Evolutionary conservation across 805 yeast species (phyloP).

Genomic region (Monosporozyma yasuniensis): DNA sequence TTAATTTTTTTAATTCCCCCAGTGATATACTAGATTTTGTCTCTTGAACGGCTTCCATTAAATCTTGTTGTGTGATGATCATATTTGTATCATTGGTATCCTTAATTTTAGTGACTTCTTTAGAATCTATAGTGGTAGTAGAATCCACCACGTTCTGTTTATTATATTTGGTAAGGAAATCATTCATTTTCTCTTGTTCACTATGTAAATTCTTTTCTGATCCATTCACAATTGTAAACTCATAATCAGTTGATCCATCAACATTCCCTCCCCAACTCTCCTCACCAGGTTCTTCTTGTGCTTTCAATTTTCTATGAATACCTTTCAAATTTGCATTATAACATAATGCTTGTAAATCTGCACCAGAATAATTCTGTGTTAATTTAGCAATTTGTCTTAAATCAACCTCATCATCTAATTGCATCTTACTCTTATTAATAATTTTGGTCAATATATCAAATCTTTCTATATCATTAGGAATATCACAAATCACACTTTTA

Average conservation of each 20-base stretch:
- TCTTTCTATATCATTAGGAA: constrained; percentile 68
- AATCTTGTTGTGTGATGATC: constrained; percentile 43
- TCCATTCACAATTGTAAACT: background rate
- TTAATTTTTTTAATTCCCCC: constrained; percentile 56
- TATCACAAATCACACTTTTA: constrained; percentile 80
- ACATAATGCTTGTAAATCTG: constrained; percentile 86
- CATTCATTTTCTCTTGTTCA: background rate
- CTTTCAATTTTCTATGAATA: constrained; percentile 52
- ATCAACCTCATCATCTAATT: constrained; percentile 22
- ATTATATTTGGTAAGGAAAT: background rate
- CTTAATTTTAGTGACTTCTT: background rate
- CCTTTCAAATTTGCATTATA: constrained; percentile 88
- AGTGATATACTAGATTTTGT: constrained; percentile 86
- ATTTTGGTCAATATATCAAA: constrained; percentile 49
- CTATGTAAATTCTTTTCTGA: background rate
- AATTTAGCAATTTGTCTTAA: constrained; percentile 44
- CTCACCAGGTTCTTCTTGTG: background rate
- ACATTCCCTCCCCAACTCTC: background rate
- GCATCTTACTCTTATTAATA: constrained; percentile 9
- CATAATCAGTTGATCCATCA: background rate
- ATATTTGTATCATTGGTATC: constrained; percentile 2
- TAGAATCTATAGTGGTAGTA: background rate
- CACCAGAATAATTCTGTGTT: constrained; percentile 83
- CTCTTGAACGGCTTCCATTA: constrained; percentile 53
- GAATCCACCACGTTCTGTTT: too few relatives aligned